Conservation (phyloP, 2,329 filamentous ascomycete genomes). For the Lecanosticta acicola region DNA sequence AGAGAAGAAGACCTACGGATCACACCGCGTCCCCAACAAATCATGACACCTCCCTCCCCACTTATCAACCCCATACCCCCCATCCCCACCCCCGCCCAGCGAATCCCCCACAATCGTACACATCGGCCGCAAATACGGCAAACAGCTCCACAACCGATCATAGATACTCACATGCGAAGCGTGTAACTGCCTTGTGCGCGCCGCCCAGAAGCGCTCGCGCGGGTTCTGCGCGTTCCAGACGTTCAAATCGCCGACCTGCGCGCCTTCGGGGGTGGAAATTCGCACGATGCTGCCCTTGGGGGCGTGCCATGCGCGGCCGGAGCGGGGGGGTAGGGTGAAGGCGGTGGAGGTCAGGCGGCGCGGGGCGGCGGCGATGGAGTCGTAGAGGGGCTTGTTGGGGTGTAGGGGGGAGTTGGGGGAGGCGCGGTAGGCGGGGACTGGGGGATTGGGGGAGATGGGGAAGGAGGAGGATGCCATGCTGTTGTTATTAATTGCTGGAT, state of each 20-base stretch:
- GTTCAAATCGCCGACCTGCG: constrained; percentile 80
- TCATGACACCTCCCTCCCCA: constrained; percentile 68
- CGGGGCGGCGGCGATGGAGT: constrained; percentile 19
- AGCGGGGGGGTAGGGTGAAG: constrained; percentile 62
- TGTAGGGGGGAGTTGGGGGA: constrained; percentile 28
- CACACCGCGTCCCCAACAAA: constrained; percentile 74
- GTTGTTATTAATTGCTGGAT: too few species aligned
- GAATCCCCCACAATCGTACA: constrained; percentile 63
- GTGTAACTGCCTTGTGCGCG: constrained; percentile 71
- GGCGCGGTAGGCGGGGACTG: constrained; percentile 31
- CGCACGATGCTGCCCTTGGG: constrained; percentile 63
- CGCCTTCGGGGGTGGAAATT: constrained; percentile 61
- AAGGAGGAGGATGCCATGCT: not conserved
- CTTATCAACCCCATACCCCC: constrained; percentile 35
- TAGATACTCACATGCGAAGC: constrained; percentile 65
- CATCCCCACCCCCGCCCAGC: constrained; percentile 42
- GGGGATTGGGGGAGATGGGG: constrained; percentile 12
- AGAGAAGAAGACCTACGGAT: constrained; percentile 54
- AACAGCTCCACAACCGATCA: constrained; percentile 70
- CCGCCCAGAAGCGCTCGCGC: constrained; percentile 76
- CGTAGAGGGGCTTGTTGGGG: constrained; percentile 27
- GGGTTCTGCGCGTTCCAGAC: constrained; percentile 74
- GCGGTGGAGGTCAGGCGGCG: constrained; percentile 20
- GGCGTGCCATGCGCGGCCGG: constrained; percentile 67
- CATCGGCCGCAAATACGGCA: constrained; percentile 72